Conservation (phyloP, 495 filamentous ascomycete genomes). For the Delitschia confertaspora region DNA sequence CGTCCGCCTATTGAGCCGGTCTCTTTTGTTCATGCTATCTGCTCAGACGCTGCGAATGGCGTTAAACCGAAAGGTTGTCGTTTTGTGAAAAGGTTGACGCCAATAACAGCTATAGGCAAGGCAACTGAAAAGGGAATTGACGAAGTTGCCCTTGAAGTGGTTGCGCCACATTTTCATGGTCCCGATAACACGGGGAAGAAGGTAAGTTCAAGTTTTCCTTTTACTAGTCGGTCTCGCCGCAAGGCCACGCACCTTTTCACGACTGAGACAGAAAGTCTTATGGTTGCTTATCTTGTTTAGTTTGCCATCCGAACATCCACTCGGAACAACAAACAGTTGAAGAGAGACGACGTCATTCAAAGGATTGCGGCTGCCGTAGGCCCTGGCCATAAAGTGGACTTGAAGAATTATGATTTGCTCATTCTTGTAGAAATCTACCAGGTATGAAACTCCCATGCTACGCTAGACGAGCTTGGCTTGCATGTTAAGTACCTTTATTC, state of each 20-base stretch:
- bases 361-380: conserved; percentile 63
- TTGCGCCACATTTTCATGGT: conserved; percentile 63
- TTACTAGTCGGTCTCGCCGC: neutral
- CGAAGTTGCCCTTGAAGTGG: conserved; percentile 59
- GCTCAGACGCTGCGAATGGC: conserved; percentile 48
- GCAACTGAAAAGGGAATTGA: conserved; percentile 68
- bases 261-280: conserved; percentile 3
- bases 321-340: conserved; percentile 67
- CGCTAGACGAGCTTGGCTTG: conserved; percentile 9
- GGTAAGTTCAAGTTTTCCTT: conserved; percentile 22
- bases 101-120: conserved; percentile 64
- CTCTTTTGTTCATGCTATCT: conserved; percentile 65
- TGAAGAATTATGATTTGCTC: conserved; percentile 70
- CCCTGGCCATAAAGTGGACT: conserved; percentile 66
- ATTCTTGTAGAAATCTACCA: conserved; percentile 85
- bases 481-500: neutral
- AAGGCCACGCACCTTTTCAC: conserved; percentile 3
- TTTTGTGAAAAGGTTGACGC: conserved; percentile 78
- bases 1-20: conserved; percentile 68
- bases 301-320: conserved; percentile 85
- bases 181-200: conserved; percentile 23
- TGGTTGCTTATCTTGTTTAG: conserved; percentile 40
- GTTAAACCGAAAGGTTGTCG: conserved; percentile 53
- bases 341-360: conserved; percentile 67
- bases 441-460: conserved; percentile 44